These are phyloP conservation scores for Cryptococcus sp. DNA, from an alignment of 1,284 basidiomycete genomes.

Conservation along the genomic window DNA sequence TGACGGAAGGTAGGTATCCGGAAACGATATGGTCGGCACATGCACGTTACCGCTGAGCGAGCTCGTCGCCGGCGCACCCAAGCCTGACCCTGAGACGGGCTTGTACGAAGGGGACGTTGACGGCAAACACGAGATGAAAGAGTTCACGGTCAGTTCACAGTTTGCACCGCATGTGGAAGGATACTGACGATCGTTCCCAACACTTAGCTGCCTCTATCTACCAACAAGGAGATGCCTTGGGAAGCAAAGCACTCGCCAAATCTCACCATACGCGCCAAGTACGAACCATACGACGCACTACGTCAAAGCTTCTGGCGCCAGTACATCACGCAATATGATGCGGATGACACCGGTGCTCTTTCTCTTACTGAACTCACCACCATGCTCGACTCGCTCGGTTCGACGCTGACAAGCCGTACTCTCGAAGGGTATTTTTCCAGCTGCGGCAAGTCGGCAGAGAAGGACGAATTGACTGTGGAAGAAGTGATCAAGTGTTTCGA, in stretches of 20 bases:
- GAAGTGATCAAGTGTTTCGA: constrained; percentile 78
- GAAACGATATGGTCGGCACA: constrained; percentile 84
- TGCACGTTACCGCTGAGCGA: constrained; percentile 68
- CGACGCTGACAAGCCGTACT: constrained; percentile 80
- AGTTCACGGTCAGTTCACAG: constrained; percentile 62
- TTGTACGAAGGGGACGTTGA: constrained; percentile 65
- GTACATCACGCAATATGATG: constrained; percentile 87
- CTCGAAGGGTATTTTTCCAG: constrained; percentile 77
- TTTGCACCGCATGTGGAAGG: background rate
- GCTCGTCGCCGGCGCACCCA: constrained; percentile 70
- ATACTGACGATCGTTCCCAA: constrained; percentile 1
- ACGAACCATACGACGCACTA: constrained; percentile 88
- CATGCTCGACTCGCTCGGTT: constrained; percentile 97
- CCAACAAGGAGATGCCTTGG: constrained; percentile 49
- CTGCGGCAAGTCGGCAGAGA: constrained; percentile 65
- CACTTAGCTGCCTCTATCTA: constrained; percentile 44
- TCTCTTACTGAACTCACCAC: constrained; percentile 86
- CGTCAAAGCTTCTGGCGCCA: constrained; percentile 90
- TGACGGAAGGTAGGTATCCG: constrained; percentile 58
- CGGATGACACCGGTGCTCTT: constrained; percentile 75
- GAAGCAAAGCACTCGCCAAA: constrained; percentile 50
- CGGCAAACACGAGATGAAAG: constrained; percentile 65
- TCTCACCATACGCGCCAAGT: constrained; percentile 71
- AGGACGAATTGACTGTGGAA: constrained; percentile 73
- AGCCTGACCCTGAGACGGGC: constrained; percentile 70